These are phyloP conservation scores for Ramaria sp. DNA, from an alignment of 768 basidiomycete genomes.

Conservation along the genomic window DNA sequence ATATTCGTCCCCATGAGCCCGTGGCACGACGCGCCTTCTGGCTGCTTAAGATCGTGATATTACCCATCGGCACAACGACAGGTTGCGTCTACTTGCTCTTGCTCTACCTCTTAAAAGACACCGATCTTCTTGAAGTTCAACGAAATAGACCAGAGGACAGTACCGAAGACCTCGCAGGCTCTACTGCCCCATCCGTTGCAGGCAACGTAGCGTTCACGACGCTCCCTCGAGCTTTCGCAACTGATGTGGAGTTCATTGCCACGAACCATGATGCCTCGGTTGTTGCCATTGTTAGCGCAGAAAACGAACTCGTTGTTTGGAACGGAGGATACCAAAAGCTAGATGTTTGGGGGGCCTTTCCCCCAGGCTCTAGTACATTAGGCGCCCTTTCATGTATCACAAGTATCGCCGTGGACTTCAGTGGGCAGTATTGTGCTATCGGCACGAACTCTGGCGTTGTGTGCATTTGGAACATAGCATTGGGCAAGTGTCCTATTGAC, in stretches of 20 bases:
- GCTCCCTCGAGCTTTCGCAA: constrained; percentile 69
- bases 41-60: constrained; percentile 70
- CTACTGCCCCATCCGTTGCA: constrained; percentile 25
- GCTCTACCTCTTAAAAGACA: constrained; percentile 81
- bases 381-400: constrained; percentile 41
- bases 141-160: constrained; percentile 44
- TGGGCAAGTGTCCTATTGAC: constrained; percentile 23
- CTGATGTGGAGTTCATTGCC: constrained; percentile 76
- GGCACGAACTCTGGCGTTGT: constrained; percentile 62
- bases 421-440: constrained; percentile 54
- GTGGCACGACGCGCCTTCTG: constrained; percentile 53
- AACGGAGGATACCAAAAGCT: constrained; percentile 32
- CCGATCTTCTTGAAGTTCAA: constrained; percentile 84
- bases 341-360: constrained; percentile 42
- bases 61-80: constrained; percentile 78
- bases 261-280: constrained; percentile 56
- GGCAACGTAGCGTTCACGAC: constrained; percentile 48
- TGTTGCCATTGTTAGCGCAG: constrained; percentile 62
- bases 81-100: constrained; percentile 63
- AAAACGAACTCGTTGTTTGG: constrained; percentile 73
- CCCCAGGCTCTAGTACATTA: constrained; percentile 38
- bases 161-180: constrained; percentile 26
- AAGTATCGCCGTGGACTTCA: constrained; percentile 50
- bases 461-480: constrained; percentile 45
- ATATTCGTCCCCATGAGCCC: constrained; percentile 12